Evolutionary conservation across 345 rosid species (phyloP), one percentile per base, ranked within the genome.

Genomic region (Chamaenerion angustifolium): DNA sequence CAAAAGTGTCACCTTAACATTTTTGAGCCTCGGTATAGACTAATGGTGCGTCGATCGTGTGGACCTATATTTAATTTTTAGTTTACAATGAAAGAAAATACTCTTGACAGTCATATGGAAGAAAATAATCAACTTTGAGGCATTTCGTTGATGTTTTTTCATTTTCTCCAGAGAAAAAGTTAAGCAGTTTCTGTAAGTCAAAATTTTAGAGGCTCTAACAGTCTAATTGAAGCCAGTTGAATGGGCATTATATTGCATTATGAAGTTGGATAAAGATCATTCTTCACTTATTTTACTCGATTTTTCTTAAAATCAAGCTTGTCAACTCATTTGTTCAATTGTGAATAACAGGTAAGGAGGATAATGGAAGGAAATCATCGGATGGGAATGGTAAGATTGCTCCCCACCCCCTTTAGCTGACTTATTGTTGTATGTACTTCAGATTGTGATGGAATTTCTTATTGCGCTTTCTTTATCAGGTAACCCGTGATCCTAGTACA

Each of bases 341-440:
- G 37, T 31, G 37, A 31, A 31, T 49, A 53, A 64, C 57, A 82
- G 96, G 88, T 86, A 50, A 82, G 98, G 74, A 83, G 98, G 64
- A 77, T 82, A 76, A 83, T 92, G 98, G 92, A 92, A 65, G 98
- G 98, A 52, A 83, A 83, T 68, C 93, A 69, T 58, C 82, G 96
- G 49, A 86, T 92, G 93, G 98, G 98, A 78, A 86, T 92, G 98
- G 98, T 92, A 54, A 40, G 45, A 43, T 42, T 45, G 25, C 55
- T 61, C 48, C 37, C 10, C 37, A 3, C 37, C 37, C 37, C 4
- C 37, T 31, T 31, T 31, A 31, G 6, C 37, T 31, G 37, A 31
- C 42, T 35, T 19, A 10, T 52, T 43, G 25, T 21, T 21, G 7
- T 51, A 1, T 13, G 15, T 25, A 45, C 48, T 25, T 50, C 6